Conservation (phyloP, 805 yeast genomes). For the Blastobotrys terrestris region DNA sequence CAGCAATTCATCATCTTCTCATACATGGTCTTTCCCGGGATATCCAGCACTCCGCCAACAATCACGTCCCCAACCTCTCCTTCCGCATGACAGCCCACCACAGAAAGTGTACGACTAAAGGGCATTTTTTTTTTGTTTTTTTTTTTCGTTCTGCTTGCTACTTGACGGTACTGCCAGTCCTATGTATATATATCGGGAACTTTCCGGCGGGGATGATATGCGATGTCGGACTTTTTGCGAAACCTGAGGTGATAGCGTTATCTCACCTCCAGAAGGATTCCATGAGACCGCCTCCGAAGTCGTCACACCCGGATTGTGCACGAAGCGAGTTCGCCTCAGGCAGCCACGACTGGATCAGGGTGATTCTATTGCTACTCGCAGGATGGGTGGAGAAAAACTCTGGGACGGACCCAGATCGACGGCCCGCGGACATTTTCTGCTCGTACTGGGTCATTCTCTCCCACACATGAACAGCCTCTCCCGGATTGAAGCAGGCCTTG, state of each 20-base stretch:
- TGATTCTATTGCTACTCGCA: constrained; percentile 63
- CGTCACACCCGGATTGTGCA: constrained; percentile 39
- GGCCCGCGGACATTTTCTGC: constrained; percentile 28
- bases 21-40: neutral
- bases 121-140: neutral
- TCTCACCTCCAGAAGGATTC: neutral
- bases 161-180: no score
- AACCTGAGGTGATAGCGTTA: neutral
- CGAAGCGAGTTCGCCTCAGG: constrained; percentile 38
- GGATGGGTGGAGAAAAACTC: constrained; percentile 90
- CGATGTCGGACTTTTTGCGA: neutral
- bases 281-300: neutral
- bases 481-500: constrained; percentile 77
- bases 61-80: neutral
- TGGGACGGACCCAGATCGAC: constrained; percentile 19
- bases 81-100: neutral
- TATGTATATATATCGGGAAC: no score
- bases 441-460: constrained; percentile 61
- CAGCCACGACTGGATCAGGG: constrained; percentile 59
- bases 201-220: neutral
- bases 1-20: neutral
- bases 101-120: neutral
- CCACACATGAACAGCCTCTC: constrained; percentile 76
- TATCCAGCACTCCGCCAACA: neutral
- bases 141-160: no score